Base-by-base conservation (phyloP, 768 basidiomycete species). In the Psilocybe cubensis region DNA sequence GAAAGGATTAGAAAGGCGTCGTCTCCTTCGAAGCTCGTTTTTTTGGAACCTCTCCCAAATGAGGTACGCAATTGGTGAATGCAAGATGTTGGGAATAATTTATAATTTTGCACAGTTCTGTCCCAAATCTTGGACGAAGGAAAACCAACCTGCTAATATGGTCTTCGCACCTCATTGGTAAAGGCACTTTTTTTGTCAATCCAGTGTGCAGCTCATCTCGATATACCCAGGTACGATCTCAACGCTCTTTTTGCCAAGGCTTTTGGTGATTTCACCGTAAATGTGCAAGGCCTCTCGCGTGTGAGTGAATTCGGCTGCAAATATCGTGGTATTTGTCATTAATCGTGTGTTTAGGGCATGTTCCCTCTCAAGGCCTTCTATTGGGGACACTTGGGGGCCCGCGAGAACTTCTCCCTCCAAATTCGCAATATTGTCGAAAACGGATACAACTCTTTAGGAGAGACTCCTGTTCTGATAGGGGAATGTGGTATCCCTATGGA, bases 401-500 rank as follows among this genome's bases (percentile, higher is more conserved):
- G 91, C 42, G 83, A 91, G 12, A 98, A 98, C 67, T 98, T 87
- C 68, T 73, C 83, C 10, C 71, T 90, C 8, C 96, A 99, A 64
- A 87, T 98, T 29, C 76, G 79, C 7, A 96, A 88, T 59, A 82
- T 98, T 46, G 84, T 93, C 4, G 79, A 90, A 52, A 78, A 82
- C 18, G 88, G 83, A 0, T 85, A 91, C 63, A 71, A 80, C 28
- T 77, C 84, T 3, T 79, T 97, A 0, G 94, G 92, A 23, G 92
- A 95, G 65, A 82, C 73, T 17, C 96, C 96, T 10, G 84, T 94
- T 38, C 72, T 98, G 11, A 83, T 99, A 57, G 96, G 96, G 18
- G 96, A 99, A 71, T 92, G 90, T 60, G 96, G 96, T 27, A 80
- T 98, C 20, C 96, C 96, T 1, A 96, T 98, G 89, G 97, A 99